Evolutionary conservation across 305 asterid species (phyloP).

Genomic region (Solanum hybrid): DNA sequence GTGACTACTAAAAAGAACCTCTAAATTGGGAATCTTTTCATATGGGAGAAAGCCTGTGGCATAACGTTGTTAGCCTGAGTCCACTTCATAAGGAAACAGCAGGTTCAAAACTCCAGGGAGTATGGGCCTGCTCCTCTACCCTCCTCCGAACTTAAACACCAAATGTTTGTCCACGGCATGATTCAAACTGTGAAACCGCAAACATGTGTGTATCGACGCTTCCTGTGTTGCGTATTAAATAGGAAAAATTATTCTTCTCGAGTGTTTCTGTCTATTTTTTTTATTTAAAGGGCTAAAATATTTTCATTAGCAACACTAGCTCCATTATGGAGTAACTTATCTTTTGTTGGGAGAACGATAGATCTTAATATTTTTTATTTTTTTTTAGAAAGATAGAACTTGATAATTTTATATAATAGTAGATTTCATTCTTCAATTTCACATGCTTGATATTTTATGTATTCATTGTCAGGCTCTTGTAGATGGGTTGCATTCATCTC

Average conservation of each 20-base stretch:
- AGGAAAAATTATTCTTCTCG: background rate
- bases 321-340: background rate
- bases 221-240: background rate
- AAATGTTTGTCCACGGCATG: background rate
- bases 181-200: background rate
- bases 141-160: background rate
- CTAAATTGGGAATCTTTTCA: background rate
- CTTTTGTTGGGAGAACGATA: background rate
- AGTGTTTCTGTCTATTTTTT: background rate
- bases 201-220: background rate
- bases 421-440: background rate
- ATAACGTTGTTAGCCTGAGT: background rate
- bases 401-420: background rate
- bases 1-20: background rate
- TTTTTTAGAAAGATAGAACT: background rate
- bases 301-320: background rate
- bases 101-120: background rate
- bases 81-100: background rate
- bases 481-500: background rate
- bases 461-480: background rate
- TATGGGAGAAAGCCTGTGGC: background rate
- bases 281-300: background rate
- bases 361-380: background rate
- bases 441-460: background rate
- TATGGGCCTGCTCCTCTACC: background rate